Conservation (phyloP, 441 rosid genomes). For the Brassica hybrid region DNA sequence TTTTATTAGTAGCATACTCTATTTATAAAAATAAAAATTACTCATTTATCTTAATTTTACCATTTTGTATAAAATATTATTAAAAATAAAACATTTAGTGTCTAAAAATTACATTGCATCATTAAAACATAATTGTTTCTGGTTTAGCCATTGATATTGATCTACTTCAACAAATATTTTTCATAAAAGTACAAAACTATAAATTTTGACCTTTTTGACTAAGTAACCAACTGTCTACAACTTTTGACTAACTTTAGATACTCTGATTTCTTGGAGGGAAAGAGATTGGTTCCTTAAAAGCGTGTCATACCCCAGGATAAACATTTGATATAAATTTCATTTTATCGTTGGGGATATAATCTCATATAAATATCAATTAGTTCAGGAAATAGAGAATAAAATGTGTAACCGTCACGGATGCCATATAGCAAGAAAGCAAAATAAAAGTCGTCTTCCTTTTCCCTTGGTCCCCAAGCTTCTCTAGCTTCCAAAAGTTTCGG, state of each 20-base stretch:
- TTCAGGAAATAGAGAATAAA: neutral
- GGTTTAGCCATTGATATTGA: neutral
- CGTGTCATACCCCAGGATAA: neutral
- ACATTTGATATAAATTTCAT: neutral
- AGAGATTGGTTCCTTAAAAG: neutral
- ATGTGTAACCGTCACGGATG: neutral
- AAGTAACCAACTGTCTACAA: constrained; percentile 6
- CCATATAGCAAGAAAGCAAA: constrained; percentile 6
- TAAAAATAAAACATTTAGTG: neutral
- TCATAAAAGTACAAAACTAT: neutral
- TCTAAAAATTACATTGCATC: neutral
- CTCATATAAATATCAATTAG: no score
- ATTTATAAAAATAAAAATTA: neutral
- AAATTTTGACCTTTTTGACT: neutral
- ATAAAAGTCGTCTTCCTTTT: neutral
- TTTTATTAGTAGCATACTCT: neutral
- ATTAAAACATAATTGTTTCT: neutral
- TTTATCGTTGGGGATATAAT: neutral
- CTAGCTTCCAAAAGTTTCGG: neutral
- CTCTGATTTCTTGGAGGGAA: neutral
- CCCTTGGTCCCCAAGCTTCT: constrained; percentile 7
- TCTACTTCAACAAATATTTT: neutral
- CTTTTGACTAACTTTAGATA: constrained; percentile 2
- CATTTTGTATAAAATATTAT: neutral
- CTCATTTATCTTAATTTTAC: neutral